Conservation (phyloP, 2,329 filamentous ascomycete species). For the Phaeosphaeria sp. region DNA sequence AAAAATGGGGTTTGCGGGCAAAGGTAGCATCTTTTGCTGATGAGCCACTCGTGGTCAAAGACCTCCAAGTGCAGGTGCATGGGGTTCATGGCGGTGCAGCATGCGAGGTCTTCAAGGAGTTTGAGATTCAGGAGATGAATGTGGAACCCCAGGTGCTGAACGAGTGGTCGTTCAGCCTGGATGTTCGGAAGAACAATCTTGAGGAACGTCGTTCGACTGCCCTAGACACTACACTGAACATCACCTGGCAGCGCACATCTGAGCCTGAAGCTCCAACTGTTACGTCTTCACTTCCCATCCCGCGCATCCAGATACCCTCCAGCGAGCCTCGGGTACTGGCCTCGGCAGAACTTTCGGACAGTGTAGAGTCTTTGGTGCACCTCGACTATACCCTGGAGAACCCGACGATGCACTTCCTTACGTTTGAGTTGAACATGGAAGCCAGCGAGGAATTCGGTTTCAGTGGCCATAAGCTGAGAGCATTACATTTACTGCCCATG, state of each 20-base stretch:
- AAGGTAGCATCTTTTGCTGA: slow-evolving; percentile 76
- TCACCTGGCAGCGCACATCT: slow-evolving; percentile 74
- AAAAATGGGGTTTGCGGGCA: slow-evolving; percentile 81
- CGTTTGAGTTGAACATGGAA: slow-evolving; percentile 91
- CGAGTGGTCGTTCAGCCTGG: slow-evolving; percentile 74
- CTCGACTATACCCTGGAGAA: slow-evolving; percentile 83
- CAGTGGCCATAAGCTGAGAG: slow-evolving; percentile 81
- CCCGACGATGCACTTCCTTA: slow-evolving; percentile 90
- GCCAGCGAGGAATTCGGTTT: slow-evolving; percentile 92
- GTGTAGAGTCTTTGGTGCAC: slow-evolving; percentile 34
- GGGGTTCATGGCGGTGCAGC: slow-evolving; percentile 67
- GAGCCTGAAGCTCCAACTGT: slow-evolving; percentile 37
- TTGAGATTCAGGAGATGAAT: slow-evolving; percentile 31
- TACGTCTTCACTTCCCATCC: slow-evolving; percentile 72
- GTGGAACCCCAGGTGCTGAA: slow-evolving; percentile 73
- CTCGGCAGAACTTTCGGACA: slow-evolving; percentile 48
- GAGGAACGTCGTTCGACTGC: slow-evolving; percentile 81
- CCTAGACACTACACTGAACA: slow-evolving; percentile 75
- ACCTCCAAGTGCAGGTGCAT: slow-evolving; percentile 68
- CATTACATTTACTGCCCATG: slow-evolving; percentile 81
- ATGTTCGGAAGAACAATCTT: slow-evolving; percentile 76
- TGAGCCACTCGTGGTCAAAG: slow-evolving; percentile 66
- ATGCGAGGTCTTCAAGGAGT: slow-evolving; percentile 54
- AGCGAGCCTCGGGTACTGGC: slow-evolving; percentile 85
- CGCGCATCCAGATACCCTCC: slow-evolving; percentile 79